Base-by-base conservation (phyloP, 1,139 yeast genomes). In the Taphrina deformans region DNA sequence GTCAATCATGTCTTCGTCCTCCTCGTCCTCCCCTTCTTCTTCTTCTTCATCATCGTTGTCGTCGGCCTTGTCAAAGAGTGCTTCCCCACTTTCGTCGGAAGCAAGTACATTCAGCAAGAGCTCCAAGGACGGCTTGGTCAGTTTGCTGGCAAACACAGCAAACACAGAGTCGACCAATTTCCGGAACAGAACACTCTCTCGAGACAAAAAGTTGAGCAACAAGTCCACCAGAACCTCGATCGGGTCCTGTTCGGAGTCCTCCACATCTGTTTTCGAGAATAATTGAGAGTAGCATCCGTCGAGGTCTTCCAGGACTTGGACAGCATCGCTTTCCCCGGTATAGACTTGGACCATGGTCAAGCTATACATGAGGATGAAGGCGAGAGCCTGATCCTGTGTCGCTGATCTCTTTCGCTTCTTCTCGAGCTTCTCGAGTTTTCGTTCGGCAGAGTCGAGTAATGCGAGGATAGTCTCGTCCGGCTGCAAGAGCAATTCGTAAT, bases 291-390 rank as follows among this genome's bases (percentile, higher is more conserved):
- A 85, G 48, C 63, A 52, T 27, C 35, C 62, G 10, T 62, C 85
- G 65, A 92, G 77, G 73, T 92, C 99, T 45, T 85, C 86, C 50
- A 91, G 79, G 24, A 90, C 86, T 35, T 85, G 79, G 3, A 88
- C 84, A 0, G 96, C 87, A 69, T 92, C 98, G 1, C 80, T 73
- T 64, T 83, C 85, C 21, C 93, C 96, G 69, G 86, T 79, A 72
- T 86, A 91, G 50, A 92, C 80, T 73, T 91, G 97, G 29, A 93
- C 75, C 55, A 91, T 76, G 1, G 88, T 88, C 82, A 89, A 84
- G 0, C 97, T 87, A 67, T 89, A 84, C 59, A 93, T 78, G 53
- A 89, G 78, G 73, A 90, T 96, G 72, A 88, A 87, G n/a, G 82
- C 85, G 53, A 76, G 72, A 6, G 81, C 71, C 63, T 80, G 80